Conservation (phyloP, 148 eudicot species). For the Nyssa sinensis region DNA sequence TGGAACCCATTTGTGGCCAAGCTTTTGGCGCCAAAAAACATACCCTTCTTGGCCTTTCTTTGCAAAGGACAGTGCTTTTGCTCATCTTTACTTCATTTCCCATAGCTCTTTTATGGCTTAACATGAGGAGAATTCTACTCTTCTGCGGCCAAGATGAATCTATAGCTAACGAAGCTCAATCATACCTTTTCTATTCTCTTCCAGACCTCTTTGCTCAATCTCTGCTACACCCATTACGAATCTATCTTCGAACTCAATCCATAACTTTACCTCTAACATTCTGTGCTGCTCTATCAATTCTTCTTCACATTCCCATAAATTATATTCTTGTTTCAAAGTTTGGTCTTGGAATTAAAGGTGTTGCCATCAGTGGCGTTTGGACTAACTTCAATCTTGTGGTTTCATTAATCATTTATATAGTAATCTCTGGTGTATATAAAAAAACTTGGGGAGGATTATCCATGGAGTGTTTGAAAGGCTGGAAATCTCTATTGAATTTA, state of each 20-base stretch:
- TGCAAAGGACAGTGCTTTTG: conserved; percentile 41
- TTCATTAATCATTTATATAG: conserved; percentile 26
- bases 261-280: conserved; percentile 50
- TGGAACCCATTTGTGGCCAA: conserved; percentile 74
- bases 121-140: conserved; percentile 40
- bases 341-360: conserved; percentile 40
- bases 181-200: conserved; percentile 38
- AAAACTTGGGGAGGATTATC: conserved; percentile 22
- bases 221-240: conserved; percentile 47
- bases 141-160: conserved; percentile 40
- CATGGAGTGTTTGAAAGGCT: conserved; percentile 17
- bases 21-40: conserved; percentile 51
- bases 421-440: conserved; percentile 21
- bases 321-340: conserved; percentile 30
- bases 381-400: conserved; percentile 35
- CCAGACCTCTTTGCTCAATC: conserved; percentile 55
- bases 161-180: conserved; percentile 41
- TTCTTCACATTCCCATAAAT: conserved; percentile 48
- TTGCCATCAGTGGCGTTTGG: conserved; percentile 38
- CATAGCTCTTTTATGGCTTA: conserved; percentile 48
- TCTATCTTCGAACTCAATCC: conserved; percentile 55
- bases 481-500: conserved; percentile 25
- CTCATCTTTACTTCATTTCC: conserved; percentile 44
- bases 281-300: conserved; percentile 36
- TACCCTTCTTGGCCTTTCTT: conserved; percentile 34